Percentiles rank a stretch among this genome's conserved stretches.
These are phyloP conservation scores for Cladophialophora bantiana DNA, from an alignment of 2,329 filamentous ascomycete species.

Conservation along the genomic window DNA sequence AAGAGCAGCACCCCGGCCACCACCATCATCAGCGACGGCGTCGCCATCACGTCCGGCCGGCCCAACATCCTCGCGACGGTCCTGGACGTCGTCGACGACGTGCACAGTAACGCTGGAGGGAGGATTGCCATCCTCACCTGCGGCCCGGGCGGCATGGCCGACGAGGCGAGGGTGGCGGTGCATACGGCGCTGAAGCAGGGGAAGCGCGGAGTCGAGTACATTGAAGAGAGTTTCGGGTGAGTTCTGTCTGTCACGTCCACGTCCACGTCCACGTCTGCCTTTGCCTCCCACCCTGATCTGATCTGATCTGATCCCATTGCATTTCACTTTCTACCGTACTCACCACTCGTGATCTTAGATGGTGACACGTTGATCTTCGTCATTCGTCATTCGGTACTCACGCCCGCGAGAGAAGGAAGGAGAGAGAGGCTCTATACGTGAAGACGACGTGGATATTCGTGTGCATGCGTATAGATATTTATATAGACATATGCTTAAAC, in stretches of 20 bases:
- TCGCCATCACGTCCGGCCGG: conserved; percentile 46
- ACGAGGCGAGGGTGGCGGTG: conserved; percentile 52
- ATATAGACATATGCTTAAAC: no score
- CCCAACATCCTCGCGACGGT: conserved; percentile 50
- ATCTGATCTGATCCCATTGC: no score
- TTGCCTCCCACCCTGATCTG: no score
- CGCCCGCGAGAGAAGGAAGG: background rate
- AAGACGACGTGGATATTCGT: background rate
- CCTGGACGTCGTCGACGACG: conserved; percentile 44
- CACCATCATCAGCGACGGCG: conserved; percentile 13
- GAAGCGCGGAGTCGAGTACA: conserved; percentile 50
- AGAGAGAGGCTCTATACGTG: background rate
- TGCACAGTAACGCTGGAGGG: conserved; percentile 41
- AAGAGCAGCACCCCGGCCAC: conserved; percentile 24
- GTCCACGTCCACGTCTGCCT: no score
- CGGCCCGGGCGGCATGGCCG: conserved; percentile 55
- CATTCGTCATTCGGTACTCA: background rate
- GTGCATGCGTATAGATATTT: no score
- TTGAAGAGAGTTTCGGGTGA: conserved; percentile 57
- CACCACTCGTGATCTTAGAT: background rate
- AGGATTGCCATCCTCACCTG: conserved; percentile 53
- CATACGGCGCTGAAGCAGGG: conserved; percentile 47
- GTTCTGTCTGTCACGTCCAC: background rate
- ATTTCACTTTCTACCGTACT: background rate
- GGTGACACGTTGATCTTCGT: background rate